These are phyloP conservation scores for Chytriomyces confervae DNA, from an alignment of 192 early-diverging fungal species.

Conservation along the genomic window DNA sequence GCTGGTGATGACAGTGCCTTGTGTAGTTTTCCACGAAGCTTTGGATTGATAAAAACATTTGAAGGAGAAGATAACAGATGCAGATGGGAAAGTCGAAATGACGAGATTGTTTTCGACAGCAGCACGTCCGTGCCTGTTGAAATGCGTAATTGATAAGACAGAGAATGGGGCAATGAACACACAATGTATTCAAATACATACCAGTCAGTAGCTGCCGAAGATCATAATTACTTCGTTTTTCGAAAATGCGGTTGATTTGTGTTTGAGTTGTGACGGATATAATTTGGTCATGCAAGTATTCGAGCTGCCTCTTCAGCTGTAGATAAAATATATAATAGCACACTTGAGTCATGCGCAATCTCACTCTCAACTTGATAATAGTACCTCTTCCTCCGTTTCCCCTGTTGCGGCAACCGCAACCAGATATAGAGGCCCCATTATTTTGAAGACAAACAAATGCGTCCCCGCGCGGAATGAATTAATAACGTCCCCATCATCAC, in stretches of 20 bases:
- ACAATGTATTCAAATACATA: not conserved
- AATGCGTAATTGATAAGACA: not conserved
- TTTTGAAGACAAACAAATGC: conserved; percentile 83
- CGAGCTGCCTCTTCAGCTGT: conserved; percentile 80
- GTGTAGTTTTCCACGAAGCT: conserved; percentile 73
- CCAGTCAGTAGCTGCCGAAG: conserved; percentile 74
- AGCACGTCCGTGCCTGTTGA: conserved; percentile 76
- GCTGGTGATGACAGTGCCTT: conserved; percentile 53
- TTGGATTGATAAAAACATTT: conserved; percentile 70
- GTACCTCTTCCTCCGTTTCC: conserved; percentile 75
- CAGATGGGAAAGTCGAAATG: conserved; percentile 72
- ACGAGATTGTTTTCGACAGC: conserved; percentile 75
- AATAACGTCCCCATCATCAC: conserved; percentile 68
- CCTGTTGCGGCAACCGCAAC: conserved; percentile 80
- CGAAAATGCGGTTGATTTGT: conserved; percentile 86
- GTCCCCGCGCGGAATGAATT: conserved; percentile 70
- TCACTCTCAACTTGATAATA: not conserved
- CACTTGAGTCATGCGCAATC: not conserved
- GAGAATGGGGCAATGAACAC: not conserved
- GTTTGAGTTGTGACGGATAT: conserved; percentile 79
- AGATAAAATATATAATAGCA: not conserved
- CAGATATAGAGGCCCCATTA: conserved; percentile 82
- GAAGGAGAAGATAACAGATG: conserved; percentile 79
- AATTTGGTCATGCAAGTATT: conserved; percentile 81
- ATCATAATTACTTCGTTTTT: conserved; percentile 87